Percentiles rank a stretch among this genome's conserved stretches.
Conservation (phyloP, 805 yeast species). For the Kodamaea sagamina region DNA sequence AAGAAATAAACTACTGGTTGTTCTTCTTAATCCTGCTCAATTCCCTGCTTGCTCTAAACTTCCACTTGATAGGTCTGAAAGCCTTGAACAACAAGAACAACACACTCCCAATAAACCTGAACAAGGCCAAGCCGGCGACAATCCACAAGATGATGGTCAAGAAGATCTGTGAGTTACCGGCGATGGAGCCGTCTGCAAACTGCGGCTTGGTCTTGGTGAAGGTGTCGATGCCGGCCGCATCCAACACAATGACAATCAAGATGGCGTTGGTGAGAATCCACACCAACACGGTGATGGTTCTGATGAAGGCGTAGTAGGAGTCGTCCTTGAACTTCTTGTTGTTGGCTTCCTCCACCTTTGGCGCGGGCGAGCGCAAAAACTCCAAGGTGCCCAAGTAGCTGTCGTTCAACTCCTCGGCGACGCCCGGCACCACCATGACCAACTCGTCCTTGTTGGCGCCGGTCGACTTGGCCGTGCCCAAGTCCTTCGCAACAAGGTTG, state of each 20-base stretch:
- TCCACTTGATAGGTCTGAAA: constrained; percentile 45
- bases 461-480: constrained; percentile 79
- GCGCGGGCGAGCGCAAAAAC: constrained; percentile 48
- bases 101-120: constrained; percentile 76
- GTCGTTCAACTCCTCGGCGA: constrained; percentile 72
- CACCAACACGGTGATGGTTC: constrained; percentile 83
- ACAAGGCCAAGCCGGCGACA: constrained; percentile 86
- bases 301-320: constrained; percentile 84
- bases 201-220: constrained; percentile 35
- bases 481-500: constrained; percentile 61
- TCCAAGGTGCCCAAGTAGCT: constrained; percentile 67
- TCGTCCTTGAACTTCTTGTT: constrained; percentile 46
- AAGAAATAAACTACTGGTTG: constrained; percentile 5
- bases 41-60: constrained; percentile 24
- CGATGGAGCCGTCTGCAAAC: constrained; percentile 30
- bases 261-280: constrained; percentile 90
- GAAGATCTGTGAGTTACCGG: constrained; percentile 60
- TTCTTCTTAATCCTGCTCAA: constrained; percentile 13
- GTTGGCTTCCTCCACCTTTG: constrained; percentile 33
- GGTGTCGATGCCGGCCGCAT: constrained; percentile 72
- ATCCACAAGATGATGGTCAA: constrained; percentile 88
- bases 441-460: constrained; percentile 39
- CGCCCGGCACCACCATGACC: constrained; percentile 61
- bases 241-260: constrained; percentile 78
- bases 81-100: constrained; percentile 50